Evolutionary conservation across 805 yeast genomes (phyloP).

Genomic region (Yarrowia bubula): DNA sequence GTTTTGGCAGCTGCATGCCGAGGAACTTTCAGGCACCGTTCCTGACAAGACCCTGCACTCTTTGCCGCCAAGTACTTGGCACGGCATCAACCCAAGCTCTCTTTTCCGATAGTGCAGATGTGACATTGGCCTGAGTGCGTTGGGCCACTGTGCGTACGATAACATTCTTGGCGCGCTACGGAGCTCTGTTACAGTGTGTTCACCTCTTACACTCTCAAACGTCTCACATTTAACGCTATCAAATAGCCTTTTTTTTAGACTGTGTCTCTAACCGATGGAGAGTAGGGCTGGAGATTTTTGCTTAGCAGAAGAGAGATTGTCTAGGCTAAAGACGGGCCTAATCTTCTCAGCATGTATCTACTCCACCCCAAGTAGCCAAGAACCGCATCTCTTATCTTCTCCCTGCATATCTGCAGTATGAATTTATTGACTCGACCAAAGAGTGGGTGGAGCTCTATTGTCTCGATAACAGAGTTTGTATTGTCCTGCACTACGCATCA

Average conservation of each 20-base stretch:
- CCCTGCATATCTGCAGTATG: not conserved
- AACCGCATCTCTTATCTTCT: not conserved
- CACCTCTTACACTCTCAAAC: not conserved
- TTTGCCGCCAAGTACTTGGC: slow-evolving; percentile 14
- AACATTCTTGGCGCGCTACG: too few relatives aligned
- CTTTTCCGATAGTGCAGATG: not conserved
- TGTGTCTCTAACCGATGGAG: not conserved
- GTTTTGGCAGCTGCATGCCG: not conserved
- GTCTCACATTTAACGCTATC: not conserved
- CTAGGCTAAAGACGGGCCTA: too few relatives aligned
- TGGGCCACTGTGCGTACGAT: too few relatives aligned
- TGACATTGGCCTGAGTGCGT: not conserved
- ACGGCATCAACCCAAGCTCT: not conserved
- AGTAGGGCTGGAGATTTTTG: too few relatives aligned
- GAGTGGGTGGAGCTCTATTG: slow-evolving; percentile 5
- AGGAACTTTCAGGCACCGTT: slow-evolving; percentile 13
- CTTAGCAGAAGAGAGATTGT: too few relatives aligned
- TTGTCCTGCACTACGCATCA: not conserved
- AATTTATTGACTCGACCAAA: not conserved
- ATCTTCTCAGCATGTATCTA: too few relatives aligned
- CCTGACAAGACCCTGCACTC: not conserved
- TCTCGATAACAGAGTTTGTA: not conserved
- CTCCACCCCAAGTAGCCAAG: not conserved
- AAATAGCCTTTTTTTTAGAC: not conserved
- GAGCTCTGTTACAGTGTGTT: too few relatives aligned